These are phyloP conservation scores for Wickerhamiella musiphila DNA, from an alignment of 805 yeast genomes.

Conservation along the genomic window DNA sequence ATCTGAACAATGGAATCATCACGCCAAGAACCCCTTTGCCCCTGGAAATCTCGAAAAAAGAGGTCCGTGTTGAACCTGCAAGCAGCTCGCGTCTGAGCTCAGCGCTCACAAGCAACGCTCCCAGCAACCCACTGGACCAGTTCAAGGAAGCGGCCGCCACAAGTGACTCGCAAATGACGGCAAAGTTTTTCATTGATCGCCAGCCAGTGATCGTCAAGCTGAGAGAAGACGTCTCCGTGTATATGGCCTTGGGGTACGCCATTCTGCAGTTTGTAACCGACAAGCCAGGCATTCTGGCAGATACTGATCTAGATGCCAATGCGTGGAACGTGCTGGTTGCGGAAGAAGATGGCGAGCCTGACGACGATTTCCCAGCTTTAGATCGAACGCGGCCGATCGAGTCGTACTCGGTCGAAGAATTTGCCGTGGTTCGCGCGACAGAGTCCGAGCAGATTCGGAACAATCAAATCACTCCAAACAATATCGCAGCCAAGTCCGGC, in stretches of 20 bases:
- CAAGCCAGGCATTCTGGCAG: constrained; percentile 11
- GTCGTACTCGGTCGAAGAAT: constrained; percentile 65
- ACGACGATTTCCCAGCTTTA: constrained; percentile 74
- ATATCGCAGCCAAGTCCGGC: constrained; percentile 1
- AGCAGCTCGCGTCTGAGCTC: background rate
- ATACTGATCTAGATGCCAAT: constrained; percentile 34
- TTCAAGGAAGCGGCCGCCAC: constrained; percentile 12
- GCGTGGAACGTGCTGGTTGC: constrained; percentile 63
- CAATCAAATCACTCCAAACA: constrained; percentile 20
- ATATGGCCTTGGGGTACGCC: constrained; percentile 39
- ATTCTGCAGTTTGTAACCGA: constrained; percentile 22
- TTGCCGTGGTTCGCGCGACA: constrained; percentile 51
- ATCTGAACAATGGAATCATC: too few species aligned
- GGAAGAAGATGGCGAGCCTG: constrained; percentile 89
- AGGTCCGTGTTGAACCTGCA: background rate
- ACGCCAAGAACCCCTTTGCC: background rate
- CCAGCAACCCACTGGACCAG: constrained; percentile 13
- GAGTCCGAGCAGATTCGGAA: constrained; percentile 21
- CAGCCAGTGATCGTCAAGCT: too few species aligned
- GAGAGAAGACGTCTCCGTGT: constrained; percentile 28
- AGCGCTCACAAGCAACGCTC: constrained; percentile 1
- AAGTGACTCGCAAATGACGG: too few species aligned
- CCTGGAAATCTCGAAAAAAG: background rate
- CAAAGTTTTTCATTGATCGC: too few species aligned
- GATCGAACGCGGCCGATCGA: constrained; percentile 48